A percentile compares a stretch with the other conserved stretches of the same genome.
These are phyloP conservation scores for Austroboletus olivaceoglutinosus DNA, from an alignment of 1,284 basidiomycete genomes.

Conservation along the genomic window DNA sequence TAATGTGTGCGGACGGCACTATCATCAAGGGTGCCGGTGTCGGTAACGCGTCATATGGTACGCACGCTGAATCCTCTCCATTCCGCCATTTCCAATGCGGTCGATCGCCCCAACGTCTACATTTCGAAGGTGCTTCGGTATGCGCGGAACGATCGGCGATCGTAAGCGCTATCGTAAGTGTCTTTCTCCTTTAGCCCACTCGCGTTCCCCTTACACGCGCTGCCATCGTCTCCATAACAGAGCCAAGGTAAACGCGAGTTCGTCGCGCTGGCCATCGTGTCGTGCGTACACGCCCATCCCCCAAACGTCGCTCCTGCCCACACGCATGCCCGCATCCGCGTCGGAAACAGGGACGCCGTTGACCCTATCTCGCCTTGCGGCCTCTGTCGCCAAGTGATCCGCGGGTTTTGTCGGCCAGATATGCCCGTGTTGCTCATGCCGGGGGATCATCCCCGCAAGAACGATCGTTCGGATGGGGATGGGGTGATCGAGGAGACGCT, in stretches of 20 bases:
- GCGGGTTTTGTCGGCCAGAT: slow-evolving; percentile 79
- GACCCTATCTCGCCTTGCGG: slow-evolving; percentile 80
- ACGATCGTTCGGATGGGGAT: slow-evolving; percentile 37
- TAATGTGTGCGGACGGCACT: slow-evolving; percentile 66
- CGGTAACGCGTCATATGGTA: slow-evolving; percentile 90
- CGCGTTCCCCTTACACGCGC: too few species aligned
- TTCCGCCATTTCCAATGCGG: background rate
- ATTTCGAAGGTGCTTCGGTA: slow-evolving; percentile 64
- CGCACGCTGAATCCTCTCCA: background rate
- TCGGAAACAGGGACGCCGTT: slow-evolving; percentile 57
- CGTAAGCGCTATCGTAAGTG: slow-evolving; percentile 76
- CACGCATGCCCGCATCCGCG: background rate
- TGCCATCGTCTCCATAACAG: slow-evolving; percentile 39
- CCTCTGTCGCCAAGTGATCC: slow-evolving; percentile 87
- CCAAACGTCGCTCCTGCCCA: background rate
- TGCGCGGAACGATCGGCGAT: slow-evolving; percentile 88
- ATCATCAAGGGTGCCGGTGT: slow-evolving; percentile 84
- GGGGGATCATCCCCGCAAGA: slow-evolving; percentile 56
- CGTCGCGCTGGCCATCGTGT: slow-evolving; percentile 70
- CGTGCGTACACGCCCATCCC: slow-evolving; percentile 43
- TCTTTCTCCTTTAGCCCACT: background rate
- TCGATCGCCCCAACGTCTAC: background rate
- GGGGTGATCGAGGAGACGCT: slow-evolving; percentile 65
- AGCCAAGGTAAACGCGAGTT: slow-evolving; percentile 73
- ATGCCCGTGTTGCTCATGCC: slow-evolving; percentile 81